Conservation (phyloP, 2,329 filamentous ascomycete species). For the Diaporthe batatas region DNA sequence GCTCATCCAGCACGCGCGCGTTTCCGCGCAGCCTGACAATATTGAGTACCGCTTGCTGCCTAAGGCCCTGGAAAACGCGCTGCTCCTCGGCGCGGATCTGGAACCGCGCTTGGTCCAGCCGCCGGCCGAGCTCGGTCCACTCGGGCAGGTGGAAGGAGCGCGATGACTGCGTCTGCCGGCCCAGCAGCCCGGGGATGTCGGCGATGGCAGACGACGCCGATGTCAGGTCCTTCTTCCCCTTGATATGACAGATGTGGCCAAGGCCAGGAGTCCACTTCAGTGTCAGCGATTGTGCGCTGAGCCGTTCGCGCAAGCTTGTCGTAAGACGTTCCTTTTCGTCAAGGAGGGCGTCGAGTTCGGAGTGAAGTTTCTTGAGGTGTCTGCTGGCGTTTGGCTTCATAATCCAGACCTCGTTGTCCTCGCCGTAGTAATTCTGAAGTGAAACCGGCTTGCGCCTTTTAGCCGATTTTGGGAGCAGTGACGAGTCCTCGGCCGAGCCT, state of each 20-base stretch:
- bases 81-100: slow-evolving; percentile 89
- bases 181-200: slow-evolving; percentile 27
- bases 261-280: slow-evolving; percentile 89
- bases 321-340: slow-evolving; percentile 72
- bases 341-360: slow-evolving; percentile 71
- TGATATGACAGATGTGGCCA: slow-evolving; percentile 92
- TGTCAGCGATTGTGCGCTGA: slow-evolving; percentile 75
- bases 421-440: slow-evolving; percentile 69
- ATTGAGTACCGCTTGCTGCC: slow-evolving; percentile 82
- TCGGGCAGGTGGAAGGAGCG: slow-evolving; percentile 85
- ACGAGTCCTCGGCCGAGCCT: slow-evolving; percentile 69
- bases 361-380: slow-evolving; percentile 76
- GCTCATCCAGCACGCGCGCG: slow-evolving; percentile 90
- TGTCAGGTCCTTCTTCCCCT: slow-evolving; percentile 72
- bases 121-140: slow-evolving; percentile 86
- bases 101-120: slow-evolving; percentile 81
- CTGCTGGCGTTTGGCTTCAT: slow-evolving; percentile 78
- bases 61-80: slow-evolving; percentile 80
- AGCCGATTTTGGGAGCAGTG: slow-evolving; percentile 66
- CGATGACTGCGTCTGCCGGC: slow-evolving; percentile 81
- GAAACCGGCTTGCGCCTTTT: slow-evolving; percentile 59
- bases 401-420: slow-evolving; percentile 72
- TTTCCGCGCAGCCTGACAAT: slow-evolving; percentile 90
- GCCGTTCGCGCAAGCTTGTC: slow-evolving; percentile 70
- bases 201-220: slow-evolving; percentile 66